phyloP scores from a whole-genome alignment of 2,329 filamentous ascomycete genomes.

The Xylariaceae sp. region DNA sequence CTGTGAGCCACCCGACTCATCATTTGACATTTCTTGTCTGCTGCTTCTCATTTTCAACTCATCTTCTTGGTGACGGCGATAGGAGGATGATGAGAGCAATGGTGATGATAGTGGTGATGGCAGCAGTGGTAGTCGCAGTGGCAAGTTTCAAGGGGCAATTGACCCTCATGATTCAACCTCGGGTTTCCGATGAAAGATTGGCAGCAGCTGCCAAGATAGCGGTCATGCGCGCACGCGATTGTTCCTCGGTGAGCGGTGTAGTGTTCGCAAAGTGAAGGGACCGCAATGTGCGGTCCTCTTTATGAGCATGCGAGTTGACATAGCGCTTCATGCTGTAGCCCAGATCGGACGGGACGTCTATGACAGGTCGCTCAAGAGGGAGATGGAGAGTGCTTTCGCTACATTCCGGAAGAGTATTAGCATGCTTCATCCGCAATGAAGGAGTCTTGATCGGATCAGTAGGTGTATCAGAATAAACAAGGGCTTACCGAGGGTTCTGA shows the following conservation, averaged over 20 bases:
- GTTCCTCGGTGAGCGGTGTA: slow-evolving; percentile 26
- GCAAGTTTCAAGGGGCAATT: no score
- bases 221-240: slow-evolving; percentile 29
- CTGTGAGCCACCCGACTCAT: no score
- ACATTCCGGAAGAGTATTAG: not conserved
- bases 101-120: not conserved
- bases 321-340: slow-evolving; percentile 29
- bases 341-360: slow-evolving; percentile 26
- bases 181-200: slow-evolving; percentile 5
- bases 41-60: no score
- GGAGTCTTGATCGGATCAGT: not conserved
- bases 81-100: not conserved
- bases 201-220: slow-evolving; percentile 19
- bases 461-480: slow-evolving; percentile 1
- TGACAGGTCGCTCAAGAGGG: slow-evolving; percentile 16
- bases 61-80: no score
- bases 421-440: not conserved
- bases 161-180: not conserved
- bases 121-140: not conserved
- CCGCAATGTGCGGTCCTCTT: slow-evolving; percentile 25
- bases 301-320: slow-evolving; percentile 25
- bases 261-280: slow-evolving; percentile 18
- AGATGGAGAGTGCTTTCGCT: slow-evolving; percentile 20
- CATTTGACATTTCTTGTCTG: no score
- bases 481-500: slow-evolving; percentile 25